Evolutionary conservation across 257 asterid species (phyloP).

Genomic region (Solanum appendiculatum): DNA sequence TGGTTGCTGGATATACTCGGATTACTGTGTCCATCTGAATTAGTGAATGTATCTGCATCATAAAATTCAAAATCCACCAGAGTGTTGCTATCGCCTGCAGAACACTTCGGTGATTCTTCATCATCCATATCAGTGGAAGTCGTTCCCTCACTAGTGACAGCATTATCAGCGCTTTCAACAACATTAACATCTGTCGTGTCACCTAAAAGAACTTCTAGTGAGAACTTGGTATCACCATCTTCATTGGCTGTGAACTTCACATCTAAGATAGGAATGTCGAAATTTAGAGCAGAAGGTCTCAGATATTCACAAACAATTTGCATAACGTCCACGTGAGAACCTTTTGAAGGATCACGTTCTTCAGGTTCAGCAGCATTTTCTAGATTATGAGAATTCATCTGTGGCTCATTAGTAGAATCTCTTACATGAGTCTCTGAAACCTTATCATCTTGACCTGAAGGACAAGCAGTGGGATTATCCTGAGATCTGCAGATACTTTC

Average conservation of each 20-base stretch:
- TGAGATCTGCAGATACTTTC: constrained; percentile 2
- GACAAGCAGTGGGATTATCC: constrained; percentile 7
- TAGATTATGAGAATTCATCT: constrained; percentile 3
- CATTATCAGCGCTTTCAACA: constrained; percentile 1
- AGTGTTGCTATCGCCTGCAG: constrained; percentile 7
- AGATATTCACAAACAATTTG: constrained; percentile 11
- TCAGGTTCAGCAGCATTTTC: constrained; percentile 1
- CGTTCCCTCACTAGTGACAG: constrained; percentile 2
- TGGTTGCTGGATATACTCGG: constrained; percentile 15
- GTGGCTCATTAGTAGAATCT: constrained; percentile 10
- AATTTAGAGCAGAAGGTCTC: constrained; percentile 28
- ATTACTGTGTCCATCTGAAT: constrained; percentile 11
- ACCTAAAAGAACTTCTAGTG: constrained; percentile 57
- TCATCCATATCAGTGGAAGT: constrained; percentile 8
- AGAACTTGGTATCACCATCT: constrained; percentile 7
- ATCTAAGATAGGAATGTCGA: constrained; percentile 55
- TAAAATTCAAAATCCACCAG: constrained; percentile 31
- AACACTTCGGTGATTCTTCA: constrained; percentile 4
- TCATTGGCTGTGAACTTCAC: constrained; percentile 41
- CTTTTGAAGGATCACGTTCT: constrained; percentile 5
- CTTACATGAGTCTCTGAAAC: neutral
- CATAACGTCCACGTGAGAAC: neutral
- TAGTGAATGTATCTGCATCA: constrained; percentile 17
- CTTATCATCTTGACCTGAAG: constrained; percentile 16
- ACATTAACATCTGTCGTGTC: constrained; percentile 15